Evolutionary conservation across 1,139 yeast species (phyloP).

Genomic region (Candida neerlandica): DNA sequence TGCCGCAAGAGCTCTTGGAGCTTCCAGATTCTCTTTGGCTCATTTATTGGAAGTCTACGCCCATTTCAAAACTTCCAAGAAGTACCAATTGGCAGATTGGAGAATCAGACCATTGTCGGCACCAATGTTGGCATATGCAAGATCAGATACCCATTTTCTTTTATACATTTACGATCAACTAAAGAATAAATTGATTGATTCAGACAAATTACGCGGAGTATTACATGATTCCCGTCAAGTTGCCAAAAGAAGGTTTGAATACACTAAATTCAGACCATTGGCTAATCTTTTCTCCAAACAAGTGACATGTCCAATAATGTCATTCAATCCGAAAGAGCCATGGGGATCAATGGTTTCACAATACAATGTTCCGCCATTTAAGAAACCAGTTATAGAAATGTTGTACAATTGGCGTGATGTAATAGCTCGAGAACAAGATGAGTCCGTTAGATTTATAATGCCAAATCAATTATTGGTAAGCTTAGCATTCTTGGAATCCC

Average conservation of each 20-base stretch:
- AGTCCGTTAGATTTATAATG: constrained; percentile 81
- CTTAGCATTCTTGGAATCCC: constrained; percentile 55
- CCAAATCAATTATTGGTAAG: constrained; percentile 76
- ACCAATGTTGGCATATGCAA: constrained; percentile 83
- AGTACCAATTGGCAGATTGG: constrained; percentile 98
- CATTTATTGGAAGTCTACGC: constrained; percentile 80
- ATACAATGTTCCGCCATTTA: constrained; percentile 63
- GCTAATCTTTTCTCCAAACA: constrained; percentile 21
- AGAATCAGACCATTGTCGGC: constrained; percentile 80
- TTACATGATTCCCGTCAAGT: constrained; percentile 77
- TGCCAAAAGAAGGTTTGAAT: constrained; percentile 82
- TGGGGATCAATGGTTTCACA: constrained; percentile 62
- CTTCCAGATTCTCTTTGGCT: constrained; percentile 84
- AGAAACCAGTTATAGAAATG: constrained; percentile 57
- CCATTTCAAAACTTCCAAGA: constrained; percentile 84
- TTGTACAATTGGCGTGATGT: constrained; percentile 84
- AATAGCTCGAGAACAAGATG: constrained; percentile 76
- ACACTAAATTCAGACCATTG: constrained; percentile 59
- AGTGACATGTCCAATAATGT: constrained; percentile 53
- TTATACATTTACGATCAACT: constrained; percentile 78
- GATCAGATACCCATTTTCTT: constrained; percentile 93
- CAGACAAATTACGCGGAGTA: constrained; percentile 46
- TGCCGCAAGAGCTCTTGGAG: constrained; percentile 77
- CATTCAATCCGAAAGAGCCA: constrained; percentile 53
- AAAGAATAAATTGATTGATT: constrained; percentile 60